Percentiles rank a stretch among this genome's conserved stretches.
These are phyloP conservation scores for Agaricus sinodeliciosus DNA, from an alignment of 768 basidiomycete genomes.

Conservation along the genomic window DNA sequence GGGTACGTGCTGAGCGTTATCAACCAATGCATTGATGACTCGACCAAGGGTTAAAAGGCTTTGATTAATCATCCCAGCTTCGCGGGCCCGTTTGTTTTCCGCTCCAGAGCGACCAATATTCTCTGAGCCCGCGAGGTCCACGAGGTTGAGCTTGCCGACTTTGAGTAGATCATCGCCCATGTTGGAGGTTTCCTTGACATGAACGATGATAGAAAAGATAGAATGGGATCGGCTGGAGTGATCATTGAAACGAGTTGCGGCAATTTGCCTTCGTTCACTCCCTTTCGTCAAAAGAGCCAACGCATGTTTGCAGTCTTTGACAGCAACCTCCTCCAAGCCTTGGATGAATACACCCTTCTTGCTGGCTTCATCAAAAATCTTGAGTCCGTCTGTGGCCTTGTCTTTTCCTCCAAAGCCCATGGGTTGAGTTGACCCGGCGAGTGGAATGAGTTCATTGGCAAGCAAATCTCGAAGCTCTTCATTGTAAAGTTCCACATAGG, in stretches of 20 bases:
- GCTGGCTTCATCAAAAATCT: slow-evolving; percentile 83
- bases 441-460: slow-evolving; percentile 67
- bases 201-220: slow-evolving; percentile 93
- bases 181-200: slow-evolving; percentile 75
- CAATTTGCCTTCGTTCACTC: slow-evolving; percentile 85
- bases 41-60: slow-evolving; percentile 93
- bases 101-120: slow-evolving; percentile 96
- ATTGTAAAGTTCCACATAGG: slow-evolving; percentile 95
- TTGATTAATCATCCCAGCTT: slow-evolving; percentile 99
- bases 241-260: slow-evolving; percentile 96
- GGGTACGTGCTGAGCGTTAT: slow-evolving; percentile 86
- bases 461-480: slow-evolving; percentile 96
- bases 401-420: slow-evolving; percentile 70
- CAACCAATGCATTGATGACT: slow-evolving; percentile 94
- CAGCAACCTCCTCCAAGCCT: slow-evolving; percentile 85
- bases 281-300: slow-evolving; percentile 83
- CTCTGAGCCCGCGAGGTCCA: slow-evolving; percentile 96
- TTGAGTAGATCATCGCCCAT: slow-evolving; percentile 85
- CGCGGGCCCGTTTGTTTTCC: slow-evolving; percentile 88
- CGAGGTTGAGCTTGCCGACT: slow-evolving; percentile 93
- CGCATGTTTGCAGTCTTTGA: slow-evolving; percentile 79
- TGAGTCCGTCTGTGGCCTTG: slow-evolving; percentile 51
- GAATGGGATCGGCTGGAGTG: slow-evolving; percentile 97
- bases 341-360: slow-evolving; percentile 89
- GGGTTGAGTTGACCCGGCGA: slow-evolving; percentile 61